phyloP scores from a whole-genome alignment of 163 green algal species.

The Scenedesmus sp. region DNA sequence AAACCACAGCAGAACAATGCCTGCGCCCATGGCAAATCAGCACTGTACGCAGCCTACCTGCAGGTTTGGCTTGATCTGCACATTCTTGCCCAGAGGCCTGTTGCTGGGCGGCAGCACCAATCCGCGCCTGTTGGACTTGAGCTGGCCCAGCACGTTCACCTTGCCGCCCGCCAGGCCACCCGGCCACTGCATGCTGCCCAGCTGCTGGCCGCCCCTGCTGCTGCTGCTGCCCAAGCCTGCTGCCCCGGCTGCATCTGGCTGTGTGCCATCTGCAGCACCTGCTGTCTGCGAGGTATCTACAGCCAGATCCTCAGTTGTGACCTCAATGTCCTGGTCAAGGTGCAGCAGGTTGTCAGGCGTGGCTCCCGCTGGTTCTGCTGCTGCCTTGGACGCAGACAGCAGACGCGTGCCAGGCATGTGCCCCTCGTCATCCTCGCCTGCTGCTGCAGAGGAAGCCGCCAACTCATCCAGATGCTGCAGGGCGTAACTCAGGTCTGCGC shows the following conservation, averaged over 20 bases:
- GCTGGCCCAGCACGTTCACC: constrained; percentile 25
- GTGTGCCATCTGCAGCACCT: not conserved
- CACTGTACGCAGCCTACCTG: not conserved
- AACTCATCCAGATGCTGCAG: constrained; percentile 32
- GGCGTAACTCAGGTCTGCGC: not conserved
- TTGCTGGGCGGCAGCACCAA: constrained; percentile 14
- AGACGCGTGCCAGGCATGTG: not conserved
- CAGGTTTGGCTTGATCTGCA: constrained; percentile 17
- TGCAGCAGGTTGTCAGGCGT: not conserved
- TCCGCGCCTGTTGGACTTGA: not conserved
- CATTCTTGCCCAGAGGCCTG: constrained; percentile 22
- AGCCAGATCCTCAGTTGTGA: not conserved
- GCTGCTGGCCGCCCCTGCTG: not conserved
- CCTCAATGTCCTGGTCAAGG: constrained; percentile 41
- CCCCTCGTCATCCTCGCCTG: not conserved
- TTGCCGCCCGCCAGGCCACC: not conserved
- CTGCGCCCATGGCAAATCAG: not conserved
- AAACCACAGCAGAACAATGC: not conserved
- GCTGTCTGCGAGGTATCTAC: not conserved
- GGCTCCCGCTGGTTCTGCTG: not conserved
- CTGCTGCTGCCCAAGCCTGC: not conserved
- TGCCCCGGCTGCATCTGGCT: not conserved
- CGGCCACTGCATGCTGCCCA: constrained; percentile 17
- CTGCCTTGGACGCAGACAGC: not conserved
- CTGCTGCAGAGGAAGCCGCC: not conserved